Evolutionary conservation across 192 early-diverging fungal genomes (phyloP), one percentile per base, ranked within the genome.

Genomic region (Coemansia sp.): DNA sequence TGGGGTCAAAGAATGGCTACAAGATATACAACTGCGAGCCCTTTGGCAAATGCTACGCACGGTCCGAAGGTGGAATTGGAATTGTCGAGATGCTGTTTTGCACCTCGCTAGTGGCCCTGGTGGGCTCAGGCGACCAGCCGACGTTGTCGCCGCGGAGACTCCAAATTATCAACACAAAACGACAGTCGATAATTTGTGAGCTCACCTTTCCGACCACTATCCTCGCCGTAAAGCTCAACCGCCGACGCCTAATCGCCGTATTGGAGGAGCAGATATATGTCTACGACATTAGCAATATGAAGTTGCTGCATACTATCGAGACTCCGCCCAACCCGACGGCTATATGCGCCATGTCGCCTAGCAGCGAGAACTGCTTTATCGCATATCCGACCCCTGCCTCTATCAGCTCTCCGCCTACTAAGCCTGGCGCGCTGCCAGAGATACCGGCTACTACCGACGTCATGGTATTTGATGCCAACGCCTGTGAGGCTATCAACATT

Each of bases 261-360:
- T 87, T 99, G 37, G 98, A 99, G 70, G 94, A 96, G 78, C 93
- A 93, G 68, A 96, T 98, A 46, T 98, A 94, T 77, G 90, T 98
- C 17, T 97, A 98, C 84, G 96, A 99, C 70, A 97, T 98, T 61
- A 89, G 90, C 78, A 99, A 99, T 80, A 99, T 99, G 96, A 96
- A 96, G 76, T 88, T 97, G 9, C 85, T 97, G 43, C 92, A 97
- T 69, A 96, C 94, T 0, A 95, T 99, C 70, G 95, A 99, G 62
- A 98, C 96, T 14, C 92, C 88, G 62, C 94, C 95, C 1, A 98
- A 97, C 71, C 95, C 93, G 13, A 9, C 72, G 85, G 96, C 95
- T 6, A 89, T 97, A 23, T 94, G 93, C 69, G 90, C 95, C 8
- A 87, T 99, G 62, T 96, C 97, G 17, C 93, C 96, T 3, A 94